A percentile compares a stretch with the other conserved stretches of the same genome.
Evolutionary conservation across 495 filamentous ascomycete species (phyloP).

Genomic region (Poronia punctata): DNA sequence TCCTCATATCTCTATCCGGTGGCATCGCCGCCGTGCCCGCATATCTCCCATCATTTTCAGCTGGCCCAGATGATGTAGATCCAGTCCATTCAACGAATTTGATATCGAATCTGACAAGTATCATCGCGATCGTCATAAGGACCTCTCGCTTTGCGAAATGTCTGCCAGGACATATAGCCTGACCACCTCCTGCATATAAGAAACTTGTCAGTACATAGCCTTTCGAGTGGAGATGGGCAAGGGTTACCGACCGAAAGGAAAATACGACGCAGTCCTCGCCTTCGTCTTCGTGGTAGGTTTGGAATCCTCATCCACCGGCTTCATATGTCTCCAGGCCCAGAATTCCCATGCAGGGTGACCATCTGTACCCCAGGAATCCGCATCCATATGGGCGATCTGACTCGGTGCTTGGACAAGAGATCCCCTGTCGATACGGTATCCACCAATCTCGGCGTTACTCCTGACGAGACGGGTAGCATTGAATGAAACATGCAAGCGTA

Average conservation of each 20-base stretch:
- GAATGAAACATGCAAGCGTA: conserved; percentile 28
- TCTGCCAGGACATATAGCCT: conserved; percentile 38
- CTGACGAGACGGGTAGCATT: conserved; percentile 17
- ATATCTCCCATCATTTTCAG: conserved; percentile 11
- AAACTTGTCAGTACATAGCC: neutral
- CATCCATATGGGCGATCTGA: conserved; percentile 16
- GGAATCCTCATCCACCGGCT: conserved; percentile 2
- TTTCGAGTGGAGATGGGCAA: neutral
- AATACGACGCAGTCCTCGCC: conserved; percentile 1
- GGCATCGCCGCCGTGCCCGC: conserved; percentile 11
- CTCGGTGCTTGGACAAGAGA: conserved; percentile 19
- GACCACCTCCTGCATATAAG: conserved; percentile 20
- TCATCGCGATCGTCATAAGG: conserved; percentile 37
- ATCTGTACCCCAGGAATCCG: conserved; percentile 15
- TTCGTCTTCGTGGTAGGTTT: neutral
- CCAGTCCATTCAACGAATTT: conserved; percentile 28
- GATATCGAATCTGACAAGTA: conserved; percentile 47
- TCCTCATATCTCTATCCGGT: conserved; percentile 22
- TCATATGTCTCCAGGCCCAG: conserved; percentile 24
- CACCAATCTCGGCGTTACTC: conserved; percentile 13
- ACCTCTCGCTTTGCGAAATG: conserved; percentile 40
- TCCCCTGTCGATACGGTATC: conserved; percentile 16
- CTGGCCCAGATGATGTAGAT: conserved; percentile 11
- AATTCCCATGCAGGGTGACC: conserved; percentile 26
- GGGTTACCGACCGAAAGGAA: conserved; percentile 7